Base-by-base conservation (phyloP, 108 stramenopile genomes). In the Nitzschia sp. region DNA sequence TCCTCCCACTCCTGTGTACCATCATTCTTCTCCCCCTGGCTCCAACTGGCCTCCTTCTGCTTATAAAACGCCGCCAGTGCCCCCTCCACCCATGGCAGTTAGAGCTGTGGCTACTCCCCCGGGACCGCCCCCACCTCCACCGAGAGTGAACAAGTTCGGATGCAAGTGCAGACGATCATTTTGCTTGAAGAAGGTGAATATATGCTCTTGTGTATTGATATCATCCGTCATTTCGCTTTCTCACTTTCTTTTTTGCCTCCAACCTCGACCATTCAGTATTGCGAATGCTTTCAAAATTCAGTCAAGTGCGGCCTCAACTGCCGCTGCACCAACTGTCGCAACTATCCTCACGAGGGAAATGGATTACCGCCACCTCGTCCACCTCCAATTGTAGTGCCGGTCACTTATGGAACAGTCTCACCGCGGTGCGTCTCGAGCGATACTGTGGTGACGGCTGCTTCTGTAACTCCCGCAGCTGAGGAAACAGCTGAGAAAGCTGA, bases 161-260 rank as follows among this genome's bases (percentile, higher is more conserved):
- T 98, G 97, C 89, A 95, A 96, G 71, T 98, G 97, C 79, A 79
- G 88, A 30, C 87, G 90, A 59, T 89, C 86, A 15, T 78, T 81
- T 63, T 98, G 97, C 69, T 83, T 98, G 52, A 98, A 98, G 68
- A 96, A 93, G 68, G 70, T 73, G 63, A 48, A 48, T 62, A 29
- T 68, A 8, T 5, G 23, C 1, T 1, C 1, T 9, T 47, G 21
- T 58, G 11, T 1, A 19, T 50, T n/a, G 4, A 50, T 21, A 50
- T 4, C 19, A 50, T 50, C 13, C 19, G 13, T 50, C 21, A 50
- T 50, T 50, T 45, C 38, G 33, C 19, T 0, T 38, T 55, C 27
- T 41, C 26, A 68, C 38, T 56, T 55, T 13, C n/a, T 35, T 22
- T 45, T 48, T 4, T 50, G 16, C 48, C 21, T 50, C 19, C 19